These are phyloP conservation scores for Pholiota molesta DNA, from an alignment of 768 basidiomycete genomes.

Conservation along the genomic window DNA sequence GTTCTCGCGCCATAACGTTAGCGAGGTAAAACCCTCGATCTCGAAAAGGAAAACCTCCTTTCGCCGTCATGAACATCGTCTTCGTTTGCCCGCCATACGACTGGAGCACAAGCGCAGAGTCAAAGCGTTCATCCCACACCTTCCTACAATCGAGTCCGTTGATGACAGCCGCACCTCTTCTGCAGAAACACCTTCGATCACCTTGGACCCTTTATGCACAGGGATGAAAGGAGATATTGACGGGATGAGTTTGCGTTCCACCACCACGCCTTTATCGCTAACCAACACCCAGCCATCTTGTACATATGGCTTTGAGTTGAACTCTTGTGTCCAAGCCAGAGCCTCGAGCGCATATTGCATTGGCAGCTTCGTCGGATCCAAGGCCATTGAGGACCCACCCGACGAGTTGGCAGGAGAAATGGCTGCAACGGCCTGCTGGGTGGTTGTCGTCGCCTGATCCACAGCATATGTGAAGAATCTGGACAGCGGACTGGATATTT, in stretches of 20 bases:
- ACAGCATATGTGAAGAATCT: slow-evolving; percentile 76
- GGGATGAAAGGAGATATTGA: slow-evolving; percentile 82
- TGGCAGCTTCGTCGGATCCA: slow-evolving; percentile 63
- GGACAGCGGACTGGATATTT: slow-evolving; percentile 68
- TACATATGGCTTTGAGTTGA: slow-evolving; percentile 49
- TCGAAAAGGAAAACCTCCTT: slow-evolving; percentile 87
- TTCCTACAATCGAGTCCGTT: slow-evolving; percentile 71
- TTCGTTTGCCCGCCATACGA: slow-evolving; percentile 75
- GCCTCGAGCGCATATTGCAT: slow-evolving; percentile 86
- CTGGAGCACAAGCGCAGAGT: slow-evolving; percentile 68
- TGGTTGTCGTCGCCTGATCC: slow-evolving; percentile 72
- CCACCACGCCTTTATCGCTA: slow-evolving; percentile 72
- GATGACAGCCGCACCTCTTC: slow-evolving; percentile 86
- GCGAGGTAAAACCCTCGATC: slow-evolving; percentile 87
- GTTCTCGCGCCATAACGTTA: slow-evolving; percentile 68
- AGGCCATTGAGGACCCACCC: slow-evolving; percentile 35
- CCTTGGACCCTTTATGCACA: slow-evolving; percentile 85
- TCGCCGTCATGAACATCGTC: slow-evolving; percentile 73
- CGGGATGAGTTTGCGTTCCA: slow-evolving; percentile 75
- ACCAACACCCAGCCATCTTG: slow-evolving; percentile 76
- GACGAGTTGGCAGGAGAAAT: slow-evolving; percentile 59
- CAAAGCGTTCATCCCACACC: slow-evolving; percentile 88
- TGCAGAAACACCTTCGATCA: slow-evolving; percentile 91
- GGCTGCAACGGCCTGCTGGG: slow-evolving; percentile 78
- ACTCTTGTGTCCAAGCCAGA: slow-evolving; percentile 75